phyloP scores from a whole-genome alignment of 805 yeast genomes.

The Babjeviella inositovora region DNA sequence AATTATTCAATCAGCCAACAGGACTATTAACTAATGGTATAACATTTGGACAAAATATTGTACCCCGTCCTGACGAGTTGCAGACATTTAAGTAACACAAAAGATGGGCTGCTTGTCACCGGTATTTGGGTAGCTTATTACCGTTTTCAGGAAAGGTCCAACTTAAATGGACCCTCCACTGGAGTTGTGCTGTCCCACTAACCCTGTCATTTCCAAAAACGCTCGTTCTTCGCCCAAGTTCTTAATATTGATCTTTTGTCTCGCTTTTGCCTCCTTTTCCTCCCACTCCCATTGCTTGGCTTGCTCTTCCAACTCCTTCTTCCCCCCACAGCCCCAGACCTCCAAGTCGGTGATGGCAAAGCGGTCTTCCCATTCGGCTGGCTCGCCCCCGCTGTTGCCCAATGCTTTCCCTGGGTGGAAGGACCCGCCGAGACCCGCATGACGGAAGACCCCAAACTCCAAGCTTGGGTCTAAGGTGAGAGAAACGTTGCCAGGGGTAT shows the following conservation, averaged over 20 bases:
- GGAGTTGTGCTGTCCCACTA: conserved; percentile 24
- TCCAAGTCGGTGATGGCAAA: conserved; percentile 64
- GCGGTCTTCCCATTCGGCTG: conserved; percentile 44
- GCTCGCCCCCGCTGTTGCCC: conserved; percentile 9
- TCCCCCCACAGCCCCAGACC: conserved; percentile 86
- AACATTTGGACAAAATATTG: too few species aligned
- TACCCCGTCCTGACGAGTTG: too few species aligned
- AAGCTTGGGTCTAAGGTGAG: conserved; percentile 62
- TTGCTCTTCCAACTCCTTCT: conserved; percentile 65
- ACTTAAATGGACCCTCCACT: conserved; percentile 31
- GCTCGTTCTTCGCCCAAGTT: conserved; percentile 73
- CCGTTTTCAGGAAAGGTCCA: too few species aligned
- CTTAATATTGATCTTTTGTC: conserved; percentile 53
- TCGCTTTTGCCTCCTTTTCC: conserved; percentile 63
- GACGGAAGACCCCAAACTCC: conserved; percentile 72
- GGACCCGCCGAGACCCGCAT: conserved; percentile 39
- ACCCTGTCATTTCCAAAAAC: conserved; percentile 68
- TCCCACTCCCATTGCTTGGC: conserved; percentile 83
- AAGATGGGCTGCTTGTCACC: too few species aligned
- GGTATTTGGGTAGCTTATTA: too few species aligned
- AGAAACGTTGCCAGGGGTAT: conserved; percentile 63
- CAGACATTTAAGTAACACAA: too few species aligned
- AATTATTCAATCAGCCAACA: too few species aligned
- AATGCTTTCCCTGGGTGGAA: conserved; percentile 18
- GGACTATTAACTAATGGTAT: too few species aligned